Evolutionary conservation across 2,329 filamentous ascomycete genomes (phyloP).

Genomic region (Clarireedia paspali): DNA sequence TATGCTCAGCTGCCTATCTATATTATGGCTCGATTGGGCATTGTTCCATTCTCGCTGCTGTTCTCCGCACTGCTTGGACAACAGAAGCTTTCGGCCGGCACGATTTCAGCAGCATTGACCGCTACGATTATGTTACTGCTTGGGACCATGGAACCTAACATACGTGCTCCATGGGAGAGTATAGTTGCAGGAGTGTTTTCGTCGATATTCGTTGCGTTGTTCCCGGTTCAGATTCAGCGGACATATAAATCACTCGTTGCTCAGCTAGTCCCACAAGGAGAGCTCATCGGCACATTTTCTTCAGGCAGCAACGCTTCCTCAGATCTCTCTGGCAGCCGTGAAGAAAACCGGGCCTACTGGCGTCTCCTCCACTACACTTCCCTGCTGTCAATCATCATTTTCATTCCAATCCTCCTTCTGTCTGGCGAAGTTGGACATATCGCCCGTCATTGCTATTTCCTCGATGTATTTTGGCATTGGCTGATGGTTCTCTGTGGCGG

Average conservation of each 20-base stretch:
- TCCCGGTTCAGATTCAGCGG: conserved; percentile 41
- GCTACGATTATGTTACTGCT: conserved; percentile 41
- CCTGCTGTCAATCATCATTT: conserved; percentile 39
- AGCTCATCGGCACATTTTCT: conserved; percentile 34
- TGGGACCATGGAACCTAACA: conserved; percentile 29
- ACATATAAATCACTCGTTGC: conserved; percentile 41
- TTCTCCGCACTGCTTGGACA: conserved; percentile 39
- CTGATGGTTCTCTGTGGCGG: conserved; percentile 42
- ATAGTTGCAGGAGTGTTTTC: conserved; percentile 45
- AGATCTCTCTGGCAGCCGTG: conserved; percentile 30
- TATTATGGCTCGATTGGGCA: conserved; percentile 42
- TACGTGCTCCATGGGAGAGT: conserved; percentile 43
- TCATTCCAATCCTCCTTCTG: conserved; percentile 41
- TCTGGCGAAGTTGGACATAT: conserved; percentile 42
- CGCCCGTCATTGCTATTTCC: conserved; percentile 43
- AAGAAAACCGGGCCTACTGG: conserved; percentile 44
- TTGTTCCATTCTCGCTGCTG: conserved; percentile 41
- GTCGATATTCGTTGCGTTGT: conserved; percentile 42
- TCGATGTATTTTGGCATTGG: conserved; percentile 49
- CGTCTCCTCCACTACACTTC: conserved; percentile 44
- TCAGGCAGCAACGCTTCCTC: conserved; percentile 11
- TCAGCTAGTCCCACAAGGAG: conserved; percentile 35
- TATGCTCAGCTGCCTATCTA: conserved; percentile 45
- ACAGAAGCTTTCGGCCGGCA: conserved; percentile 38
- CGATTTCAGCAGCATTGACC: conserved; percentile 41